phyloP scores from a whole-genome alignment of 2,329 filamentous ascomycete species.

The Diaporthe capsici region DNA sequence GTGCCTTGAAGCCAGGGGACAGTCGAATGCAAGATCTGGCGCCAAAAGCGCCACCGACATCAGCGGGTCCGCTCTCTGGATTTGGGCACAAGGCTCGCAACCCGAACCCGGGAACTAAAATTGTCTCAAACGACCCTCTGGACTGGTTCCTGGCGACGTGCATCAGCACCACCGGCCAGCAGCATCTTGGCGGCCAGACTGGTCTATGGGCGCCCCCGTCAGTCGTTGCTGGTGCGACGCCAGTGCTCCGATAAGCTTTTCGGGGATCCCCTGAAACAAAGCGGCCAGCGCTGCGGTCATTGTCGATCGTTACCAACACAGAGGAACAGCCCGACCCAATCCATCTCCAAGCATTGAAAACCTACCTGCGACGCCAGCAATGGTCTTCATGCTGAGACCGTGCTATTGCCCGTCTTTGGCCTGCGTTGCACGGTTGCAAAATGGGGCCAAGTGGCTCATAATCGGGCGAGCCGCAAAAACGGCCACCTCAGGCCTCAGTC shows the following conservation, averaged over 20 bases:
- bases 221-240: slow-evolving; percentile 30
- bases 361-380: slow-evolving; percentile 3
- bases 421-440: slow-evolving; percentile 5
- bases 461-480: slow-evolving; percentile 10
- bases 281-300: slow-evolving; percentile 7
- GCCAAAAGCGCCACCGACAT: slow-evolving; percentile 38
- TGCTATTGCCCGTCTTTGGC: not conserved
- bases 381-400: slow-evolving; percentile 11
- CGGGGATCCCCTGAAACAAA: slow-evolving; percentile 29
- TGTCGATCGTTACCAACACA: slow-evolving; percentile 20
- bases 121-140: slow-evolving; percentile 10
- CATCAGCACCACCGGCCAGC: not conserved
- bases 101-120: slow-evolving; percentile 30
- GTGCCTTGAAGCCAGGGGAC: slow-evolving; percentile 6
- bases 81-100: slow-evolving; percentile 10
- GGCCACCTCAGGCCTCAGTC: slow-evolving; percentile 24
- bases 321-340: slow-evolving; percentile 27
- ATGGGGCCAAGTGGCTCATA: slow-evolving; percentile 18
- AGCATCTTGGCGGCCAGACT: slow-evolving; percentile 30
- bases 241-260: slow-evolving; percentile 21
- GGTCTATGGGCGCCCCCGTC: slow-evolving; percentile 16
- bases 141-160: slow-evolving; percentile 21
- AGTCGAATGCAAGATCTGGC: slow-evolving; percentile 2
- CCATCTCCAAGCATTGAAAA: slow-evolving; percentile 15
- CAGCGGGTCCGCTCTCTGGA: slow-evolving; percentile 5